These are phyloP conservation scores for Candida sphagnicola DNA, from an alignment of 805 yeast species.

Conservation along the genomic window DNA sequence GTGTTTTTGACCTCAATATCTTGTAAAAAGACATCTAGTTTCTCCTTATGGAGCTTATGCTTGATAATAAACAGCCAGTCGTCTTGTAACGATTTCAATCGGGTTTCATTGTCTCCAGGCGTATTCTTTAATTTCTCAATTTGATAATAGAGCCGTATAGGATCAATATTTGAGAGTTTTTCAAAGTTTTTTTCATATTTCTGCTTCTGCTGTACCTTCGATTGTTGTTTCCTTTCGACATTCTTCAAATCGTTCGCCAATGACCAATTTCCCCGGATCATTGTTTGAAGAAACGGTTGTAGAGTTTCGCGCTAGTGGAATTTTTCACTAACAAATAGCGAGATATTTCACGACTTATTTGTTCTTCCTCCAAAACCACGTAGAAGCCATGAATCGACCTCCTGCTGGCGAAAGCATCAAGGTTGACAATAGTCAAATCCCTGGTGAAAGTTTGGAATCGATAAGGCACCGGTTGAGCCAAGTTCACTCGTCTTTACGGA, in stretches of 20 bases:
- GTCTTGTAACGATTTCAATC: conserved; percentile 22
- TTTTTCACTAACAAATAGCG: no score
- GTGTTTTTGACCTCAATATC: conserved; percentile 14
- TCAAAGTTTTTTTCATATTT: conserved; percentile 25
- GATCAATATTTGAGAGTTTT: conserved; percentile 26
- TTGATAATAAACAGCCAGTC: conserved; percentile 40
- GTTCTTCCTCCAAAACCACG: neutral
- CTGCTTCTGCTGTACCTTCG: conserved; percentile 33
- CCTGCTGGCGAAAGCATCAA: neutral
- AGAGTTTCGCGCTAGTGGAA: no score
- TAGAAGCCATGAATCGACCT: neutral
- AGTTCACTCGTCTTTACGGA: conserved; percentile 37
- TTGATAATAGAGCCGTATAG: conserved; percentile 29
- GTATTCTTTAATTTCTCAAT: conserved; percentile 24
- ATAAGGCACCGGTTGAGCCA: conserved; percentile 39
- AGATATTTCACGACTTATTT: no score
- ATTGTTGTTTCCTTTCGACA: conserved; percentile 32
- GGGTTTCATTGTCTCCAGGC: conserved; percentile 10
- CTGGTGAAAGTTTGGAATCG: conserved; percentile 36
- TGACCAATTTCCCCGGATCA: conserved; percentile 30
- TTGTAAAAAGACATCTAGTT: conserved; percentile 20
- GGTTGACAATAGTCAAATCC: conserved; percentile 15
- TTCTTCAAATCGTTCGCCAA: conserved; percentile 35
- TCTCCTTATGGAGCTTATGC: conserved; percentile 30
- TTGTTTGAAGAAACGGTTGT: conserved; percentile 5